These are phyloP conservation scores for Prinsepia uniflora DNA, from an alignment of 306 rosid species.

Conservation along the genomic window DNA sequence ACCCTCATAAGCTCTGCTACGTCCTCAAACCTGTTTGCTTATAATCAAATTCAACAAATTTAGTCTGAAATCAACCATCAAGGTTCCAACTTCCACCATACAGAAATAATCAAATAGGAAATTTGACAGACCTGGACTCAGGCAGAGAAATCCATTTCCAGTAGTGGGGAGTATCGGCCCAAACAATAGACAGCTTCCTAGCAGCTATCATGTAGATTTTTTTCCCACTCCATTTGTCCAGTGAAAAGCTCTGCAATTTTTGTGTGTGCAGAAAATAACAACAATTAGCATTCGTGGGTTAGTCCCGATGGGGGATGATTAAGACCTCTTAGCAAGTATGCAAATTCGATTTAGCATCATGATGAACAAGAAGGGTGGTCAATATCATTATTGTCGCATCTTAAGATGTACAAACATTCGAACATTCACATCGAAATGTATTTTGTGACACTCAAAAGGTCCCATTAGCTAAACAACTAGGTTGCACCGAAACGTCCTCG, in stretches of 20 bases:
- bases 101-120: too few species aligned
- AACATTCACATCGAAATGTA: too few species aligned
- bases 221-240: conserved; percentile 54
- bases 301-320: too few species aligned
- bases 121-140: conserved; percentile 36
- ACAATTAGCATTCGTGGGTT: background rate
- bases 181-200: conserved; percentile 42
- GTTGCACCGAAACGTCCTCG: too few species aligned
- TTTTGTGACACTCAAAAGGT: too few species aligned
- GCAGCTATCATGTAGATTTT: conserved; percentile 76
- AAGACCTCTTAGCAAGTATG: too few species aligned
- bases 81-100: background rate
- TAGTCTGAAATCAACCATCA: background rate
- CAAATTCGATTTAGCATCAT: too few species aligned
- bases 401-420: too few species aligned
- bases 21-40: conserved; percentile 50
- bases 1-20: conserved; percentile 56
- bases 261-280: background rate
- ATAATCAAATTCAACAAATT: background rate
- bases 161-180: conserved; percentile 60
- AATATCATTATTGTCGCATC: background rate
- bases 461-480: too few species aligned
- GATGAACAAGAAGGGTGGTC: too few species aligned
- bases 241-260: conserved; percentile 50
- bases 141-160: conserved; percentile 57